Evolutionary conservation across 495 filamentous ascomycete species (phyloP), one percentile per base, ranked within the genome.

Genomic region (Xylaria acuta): DNA sequence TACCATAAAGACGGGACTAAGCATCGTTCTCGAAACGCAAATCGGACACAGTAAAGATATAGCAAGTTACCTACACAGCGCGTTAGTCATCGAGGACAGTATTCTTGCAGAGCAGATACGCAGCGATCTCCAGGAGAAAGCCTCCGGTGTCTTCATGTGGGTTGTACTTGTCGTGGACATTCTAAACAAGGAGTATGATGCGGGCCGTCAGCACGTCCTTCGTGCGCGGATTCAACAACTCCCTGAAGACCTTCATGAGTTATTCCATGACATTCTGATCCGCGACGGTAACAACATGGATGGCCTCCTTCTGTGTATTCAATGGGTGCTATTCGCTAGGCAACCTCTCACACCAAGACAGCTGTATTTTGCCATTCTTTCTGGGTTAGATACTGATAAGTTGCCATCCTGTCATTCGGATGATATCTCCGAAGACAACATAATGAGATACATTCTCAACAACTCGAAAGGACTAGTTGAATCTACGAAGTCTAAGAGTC

Each of bases 121-220:
- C 59, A 27, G 36, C 3, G 69, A 82, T 27, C 59, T 88, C 38
- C 79, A 82, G 18, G 45, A 71, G 0, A 87, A 84, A 72, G 75
- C 85, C 41, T 73, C 78, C 6, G 83, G 85, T 0, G 72, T 87
- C 12, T 88, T 88, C 45, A 81, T 87, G 74, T 88, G 85, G 86
- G 80, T 84, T 18, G 79, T 83, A 2, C 71, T 86, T 1, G 83
- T 87, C 27, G 80, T 84, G 12, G 77, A 80, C 3, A 86, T 86
- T 20, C 72, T 88, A 14, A 86, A 84, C 66, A 78, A 74, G 27
- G 82, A 85, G 64, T 75, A 79, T 66, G 73, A 71, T 12, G 47
- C 47, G 9, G 47, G 47, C n/a, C 8, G n/a, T 25, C 12, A 25
- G 7, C n/a, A 51, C 14, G 7, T 2, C n/a, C 47, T 51, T 8